A percentile compares a stretch with the other conserved stretches of the same genome.
Evolutionary conservation across 331 rosid species (phyloP).

Genomic region (Arachis monticola): DNA sequence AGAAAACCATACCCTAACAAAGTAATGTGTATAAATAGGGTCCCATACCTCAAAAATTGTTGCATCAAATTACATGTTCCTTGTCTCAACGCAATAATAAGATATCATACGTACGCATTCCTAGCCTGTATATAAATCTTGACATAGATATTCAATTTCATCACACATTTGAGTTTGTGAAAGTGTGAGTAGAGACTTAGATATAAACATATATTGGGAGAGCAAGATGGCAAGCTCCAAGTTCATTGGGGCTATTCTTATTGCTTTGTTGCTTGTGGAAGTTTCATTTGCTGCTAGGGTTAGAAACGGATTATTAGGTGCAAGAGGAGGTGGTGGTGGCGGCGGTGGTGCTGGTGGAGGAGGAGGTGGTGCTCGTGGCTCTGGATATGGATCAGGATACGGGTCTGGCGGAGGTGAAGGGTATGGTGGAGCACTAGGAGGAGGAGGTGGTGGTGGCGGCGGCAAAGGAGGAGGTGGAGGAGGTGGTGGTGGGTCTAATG

Average conservation of each 20-base stretch:
- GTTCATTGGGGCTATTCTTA: conserved; percentile 56
- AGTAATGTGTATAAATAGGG: conserved; percentile 63
- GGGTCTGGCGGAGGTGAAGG: conserved; percentile 79
- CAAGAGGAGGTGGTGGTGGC: conserved; percentile 27
- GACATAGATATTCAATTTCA: neutral
- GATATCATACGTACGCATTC: neutral
- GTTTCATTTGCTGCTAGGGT: conserved; percentile 68
- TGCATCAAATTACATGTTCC: conserved; percentile 29
- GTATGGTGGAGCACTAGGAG: conserved; percentile 37
- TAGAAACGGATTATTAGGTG: conserved; percentile 27
- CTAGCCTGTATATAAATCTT: neutral
- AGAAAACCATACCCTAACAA: conserved; percentile 37
- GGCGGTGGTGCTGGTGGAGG: conserved; percentile 47
- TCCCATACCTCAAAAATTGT: conserved; percentile 22
- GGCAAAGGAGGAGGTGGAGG: conserved; percentile 50
- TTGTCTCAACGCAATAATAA: neutral
- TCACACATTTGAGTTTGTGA: conserved; percentile 24
- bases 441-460: conserved; percentile 47
- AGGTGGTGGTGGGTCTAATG: conserved; percentile 46
- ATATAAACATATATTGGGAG: neutral
- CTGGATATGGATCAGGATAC: conserved; percentile 59
- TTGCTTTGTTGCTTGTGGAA: conserved; percentile 70
- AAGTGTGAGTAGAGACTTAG: neutral
- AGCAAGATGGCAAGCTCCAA: conserved; percentile 57
- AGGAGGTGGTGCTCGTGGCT: conserved; percentile 41